phyloP scores from a whole-genome alignment of 2,329 filamentous ascomycete genomes.

The Zymoseptoria ardabiliae region DNA sequence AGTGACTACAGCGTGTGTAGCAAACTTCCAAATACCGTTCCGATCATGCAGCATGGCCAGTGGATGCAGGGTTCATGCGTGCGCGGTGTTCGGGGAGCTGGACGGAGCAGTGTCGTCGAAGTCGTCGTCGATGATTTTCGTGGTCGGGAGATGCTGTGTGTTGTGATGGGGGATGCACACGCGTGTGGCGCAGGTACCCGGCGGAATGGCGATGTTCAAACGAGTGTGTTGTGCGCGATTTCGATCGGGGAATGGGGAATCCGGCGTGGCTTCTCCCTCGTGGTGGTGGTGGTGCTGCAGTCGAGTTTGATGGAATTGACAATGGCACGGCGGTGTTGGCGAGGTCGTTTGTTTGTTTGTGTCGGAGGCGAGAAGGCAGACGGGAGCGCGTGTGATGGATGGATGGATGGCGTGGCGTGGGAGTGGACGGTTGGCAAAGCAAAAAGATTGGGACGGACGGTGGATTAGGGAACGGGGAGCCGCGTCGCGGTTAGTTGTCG shows the following conservation, averaged over 20 bases:
- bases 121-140: not conserved
- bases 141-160: not conserved
- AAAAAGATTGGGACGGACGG: not conserved
- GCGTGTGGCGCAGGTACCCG: not conserved
- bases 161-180: not conserved
- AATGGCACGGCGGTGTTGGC: not conserved
- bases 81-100: not conserved
- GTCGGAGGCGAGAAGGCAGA: not conserved
- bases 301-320: not conserved
- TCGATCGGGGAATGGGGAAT: not conserved
- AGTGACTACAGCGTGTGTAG: not conserved
- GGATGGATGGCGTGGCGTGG: too few relatives aligned
- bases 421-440: not conserved
- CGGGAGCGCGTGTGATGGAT: not conserved
- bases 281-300: too few relatives aligned
- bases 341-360: not conserved
- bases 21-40: constrained; percentile 4
- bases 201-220: not conserved
- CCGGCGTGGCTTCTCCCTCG: not conserved
- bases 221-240: not conserved
- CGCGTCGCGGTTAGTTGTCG: not conserved
- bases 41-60: constrained; percentile 1
- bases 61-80: not conserved
- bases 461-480: not conserved
- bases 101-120: not conserved